Evolutionary conservation across 805 yeast genomes (phyloP), one percentile per base, ranked within the genome.

Genomic region (Yamadazyma tumulicola): DNA sequence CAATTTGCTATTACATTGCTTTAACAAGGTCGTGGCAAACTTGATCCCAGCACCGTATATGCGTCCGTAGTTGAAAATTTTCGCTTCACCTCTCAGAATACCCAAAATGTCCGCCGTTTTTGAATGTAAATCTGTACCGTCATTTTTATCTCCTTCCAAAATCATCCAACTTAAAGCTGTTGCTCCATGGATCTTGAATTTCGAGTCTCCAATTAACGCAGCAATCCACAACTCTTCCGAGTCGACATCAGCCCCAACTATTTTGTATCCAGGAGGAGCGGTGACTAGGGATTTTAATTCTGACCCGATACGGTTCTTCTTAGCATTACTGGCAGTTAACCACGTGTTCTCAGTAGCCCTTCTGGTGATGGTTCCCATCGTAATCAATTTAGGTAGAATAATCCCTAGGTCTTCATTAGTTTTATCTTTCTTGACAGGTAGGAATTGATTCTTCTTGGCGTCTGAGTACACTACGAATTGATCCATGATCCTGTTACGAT

Each of bases 131-230:
- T 93, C 99, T 0, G 99, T 94, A 4, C 93, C 94, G 35, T 84
- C 91, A 37, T 66, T 69, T 60, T 93, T 93, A 4, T 91, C 79
- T 13, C 99, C 99, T 64, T 93, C 99, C 37, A 93, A 69, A 2
- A 97, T 89, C 99, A 93, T 94, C 98, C 98, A 94, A 0, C 97
- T 97, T 35, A 94, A 74, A 0, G 97, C 95, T 0, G 97, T 87
- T 10, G 94, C 94, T 5, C 98, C 99, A 57, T 93, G 99, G 16
- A 85, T 64, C 21, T 81, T 77, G 59, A 91, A 86, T 34, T 81
- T 76, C 0, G 97, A 81, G 55, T 93, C 99, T 3, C 98, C 97
- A 20, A 91, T 80, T 16, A 94, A 63, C 13, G 96, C 84, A 0
- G 98, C 98, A 46, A 93, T 93, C 99, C 99, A 93, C 27, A 93